Evolutionary conservation across 1,284 basidiomycete genomes (phyloP).

Genomic region (Puccinia coronata): DNA sequence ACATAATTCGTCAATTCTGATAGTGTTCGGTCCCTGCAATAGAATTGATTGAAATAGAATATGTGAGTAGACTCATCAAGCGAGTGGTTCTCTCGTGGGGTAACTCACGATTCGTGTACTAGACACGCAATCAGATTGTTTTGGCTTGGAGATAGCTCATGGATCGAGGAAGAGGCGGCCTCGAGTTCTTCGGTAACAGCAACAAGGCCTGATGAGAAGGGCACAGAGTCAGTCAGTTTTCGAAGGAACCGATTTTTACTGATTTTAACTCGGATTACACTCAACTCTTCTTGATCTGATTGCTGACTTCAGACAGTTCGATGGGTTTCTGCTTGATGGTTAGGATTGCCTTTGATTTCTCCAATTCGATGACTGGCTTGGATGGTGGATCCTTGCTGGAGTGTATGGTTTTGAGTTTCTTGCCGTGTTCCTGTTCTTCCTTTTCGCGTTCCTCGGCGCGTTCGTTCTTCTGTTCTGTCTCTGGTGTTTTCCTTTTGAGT

Average conservation of each 20-base stretch:
- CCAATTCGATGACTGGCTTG: slow-evolving; percentile 31
- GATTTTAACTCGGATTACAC: no score
- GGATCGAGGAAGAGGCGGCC: not conserved
- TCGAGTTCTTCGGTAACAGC: slow-evolving; percentile 36
- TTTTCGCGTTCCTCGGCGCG: not conserved
- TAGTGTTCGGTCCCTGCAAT: slow-evolving; percentile 15
- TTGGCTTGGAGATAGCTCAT: not conserved
- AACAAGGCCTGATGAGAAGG: slow-evolving; percentile 10
- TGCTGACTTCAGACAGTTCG: slow-evolving; percentile 34
- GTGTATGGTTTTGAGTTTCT: slow-evolving; percentile 5
- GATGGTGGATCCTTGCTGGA: not conserved
- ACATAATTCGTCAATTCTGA: slow-evolving; percentile 14
- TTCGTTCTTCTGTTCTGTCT: not conserved
- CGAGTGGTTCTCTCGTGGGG: not conserved
- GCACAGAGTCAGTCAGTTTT: not conserved
- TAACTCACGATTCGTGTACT: slow-evolving; percentile 45
- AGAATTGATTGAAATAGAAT: not conserved
- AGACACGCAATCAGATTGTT: slow-evolving; percentile 23
- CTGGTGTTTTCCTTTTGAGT: slow-evolving; percentile 3
- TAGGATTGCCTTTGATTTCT: not conserved
- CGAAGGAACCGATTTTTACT: no score
- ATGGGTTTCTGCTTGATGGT: slow-evolving; percentile 33
- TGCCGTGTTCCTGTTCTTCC: not conserved
- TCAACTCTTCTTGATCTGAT: slow-evolving; percentile 32
- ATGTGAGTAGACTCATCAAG: not conserved